Evolutionary conservation across 768 basidiomycete species (phyloP), one percentile per base, ranked within the genome.

Genomic region (Tubosaeta sp.): DNA sequence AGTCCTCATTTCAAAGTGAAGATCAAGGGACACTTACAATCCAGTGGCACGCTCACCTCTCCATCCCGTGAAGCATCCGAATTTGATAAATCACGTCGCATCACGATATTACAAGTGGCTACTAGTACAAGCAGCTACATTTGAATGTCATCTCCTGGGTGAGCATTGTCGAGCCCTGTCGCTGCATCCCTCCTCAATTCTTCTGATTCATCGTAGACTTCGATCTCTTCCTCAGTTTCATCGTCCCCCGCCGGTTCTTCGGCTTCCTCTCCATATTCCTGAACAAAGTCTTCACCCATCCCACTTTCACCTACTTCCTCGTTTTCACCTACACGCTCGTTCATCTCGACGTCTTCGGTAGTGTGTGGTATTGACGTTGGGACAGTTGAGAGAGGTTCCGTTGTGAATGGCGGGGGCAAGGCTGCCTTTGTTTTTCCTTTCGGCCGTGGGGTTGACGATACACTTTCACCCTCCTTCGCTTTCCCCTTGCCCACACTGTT

Each of bases 121-220:
- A 22, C 22, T 22, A 22, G 22, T 22, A 44, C 29, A 17, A 31
- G 26, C 43, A 43, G 12, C n/a, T 56, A 54, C 49, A 48, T 43
- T 39, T 31, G 47, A 26, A 46, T 45, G 17, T 53, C 59, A 7
- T 61, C 55, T 37, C 31, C 51, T 33, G 54, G 53, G 4, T 50
- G 52, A 27, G 33, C 48, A 1, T 69, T 70, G 2, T 77, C 77
- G 27, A 75, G 57, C 11, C 69, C 74, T 33, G 58, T 55, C 0
- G 65, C 22, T 3, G 22, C 65, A 61, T 81, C 79, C 49, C 46
- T 65, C 52, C 49, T 61, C 33, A 75, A 39, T 52, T 77, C 78
- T 39, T 76, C 72, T n/a, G 72, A 60, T 52, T 82, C 79, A 9
- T 78, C 53, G 5, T 70, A 70, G 58, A 76, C 71, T 35, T 84